Evolutionary conservation across 2,329 filamentous ascomycete species (phyloP), one percentile per base, ranked within the genome.

Genomic region (Trichoderma asperellum): DNA sequence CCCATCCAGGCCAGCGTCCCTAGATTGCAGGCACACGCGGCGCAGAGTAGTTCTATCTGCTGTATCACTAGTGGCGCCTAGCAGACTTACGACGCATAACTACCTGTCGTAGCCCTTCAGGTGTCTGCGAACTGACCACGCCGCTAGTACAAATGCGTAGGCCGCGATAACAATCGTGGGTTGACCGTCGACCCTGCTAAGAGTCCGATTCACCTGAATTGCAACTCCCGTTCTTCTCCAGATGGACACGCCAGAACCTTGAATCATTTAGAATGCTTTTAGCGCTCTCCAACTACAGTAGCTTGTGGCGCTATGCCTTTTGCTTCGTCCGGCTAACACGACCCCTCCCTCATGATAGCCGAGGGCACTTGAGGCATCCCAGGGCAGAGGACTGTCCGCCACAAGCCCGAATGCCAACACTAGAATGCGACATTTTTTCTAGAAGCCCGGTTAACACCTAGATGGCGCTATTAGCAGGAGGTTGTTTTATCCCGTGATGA

Each of bases 341-440:
- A 34, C 27, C 37, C 37, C 52, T 43, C 43, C 55, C 6, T 52
- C 18, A 43, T 52, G 55, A 60, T 68, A 40, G 55, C 55, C 40
- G 56, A 60, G 32, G 40, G 40, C 64, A 43, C 11, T 53, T 35
- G 37, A 24, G 47, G 52, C 67, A 34, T 34, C 49, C 61, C 16
- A 43, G 47, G 47, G 24, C 24, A 47, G 63, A 21, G 32, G 40
- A 3, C 49, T 55, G 49, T 29, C 53, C 68, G 24, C 68, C 60
- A 40, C 61, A 55, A 57, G 11, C 21, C 40, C 34, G 21, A 34
- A 47, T 12, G 18, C 18, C 47, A 47, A 43, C 61, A 63, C 68
- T 69, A 69, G 61, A 69, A 69, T 69, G 68, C 68, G 68, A 69
- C 12, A 66, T 60, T 69, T 66, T 43, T 68, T 69, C 68, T 66